A percentile compares a stretch with the other conserved stretches of the same genome.
phyloP scores from a whole-genome alignment of 495 filamentous ascomycete species.

The Antarctomyces pellizariae region DNA sequence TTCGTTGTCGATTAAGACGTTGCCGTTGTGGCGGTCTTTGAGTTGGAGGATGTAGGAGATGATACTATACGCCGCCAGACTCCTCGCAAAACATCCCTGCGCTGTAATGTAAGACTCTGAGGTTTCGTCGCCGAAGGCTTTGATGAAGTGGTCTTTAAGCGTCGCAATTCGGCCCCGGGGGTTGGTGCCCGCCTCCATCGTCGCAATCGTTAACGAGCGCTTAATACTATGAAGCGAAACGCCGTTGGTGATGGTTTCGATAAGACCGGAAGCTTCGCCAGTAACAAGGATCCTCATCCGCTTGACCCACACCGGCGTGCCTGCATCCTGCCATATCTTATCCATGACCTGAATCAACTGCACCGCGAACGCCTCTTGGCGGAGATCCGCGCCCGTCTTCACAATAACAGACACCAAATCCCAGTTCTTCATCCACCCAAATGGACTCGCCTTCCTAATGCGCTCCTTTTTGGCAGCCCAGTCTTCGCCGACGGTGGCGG shows the following conservation, averaged over 20 bases:
- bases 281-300: constrained; percentile 60
- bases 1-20: constrained; percentile 55
- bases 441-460: constrained; percentile 49
- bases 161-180: constrained; percentile 44
- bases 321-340: constrained; percentile 51
- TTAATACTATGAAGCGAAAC: constrained; percentile 56
- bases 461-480: constrained; percentile 56
- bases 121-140: constrained; percentile 42
- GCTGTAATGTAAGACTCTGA: constrained; percentile 36
- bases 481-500: constrained; percentile 56
- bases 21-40: constrained; percentile 64
- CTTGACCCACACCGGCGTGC: constrained; percentile 55
- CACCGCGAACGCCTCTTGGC: constrained; percentile 59
- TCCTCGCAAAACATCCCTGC: constrained; percentile 44
- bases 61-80: constrained; percentile 51
- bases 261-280: constrained; percentile 50
- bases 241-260: constrained; percentile 63
- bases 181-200: constrained; percentile 38
- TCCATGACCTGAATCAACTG: constrained; percentile 52
- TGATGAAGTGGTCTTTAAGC: constrained; percentile 51
- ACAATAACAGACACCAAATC: constrained; percentile 60
- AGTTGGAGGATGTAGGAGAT: constrained; percentile 55
- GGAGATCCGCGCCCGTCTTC: constrained; percentile 52
- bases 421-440: constrained; percentile 62
- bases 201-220: constrained; percentile 44